phyloP scores from a whole-genome alignment of 257 asterid species.

The Solanum appendiculatum region DNA sequence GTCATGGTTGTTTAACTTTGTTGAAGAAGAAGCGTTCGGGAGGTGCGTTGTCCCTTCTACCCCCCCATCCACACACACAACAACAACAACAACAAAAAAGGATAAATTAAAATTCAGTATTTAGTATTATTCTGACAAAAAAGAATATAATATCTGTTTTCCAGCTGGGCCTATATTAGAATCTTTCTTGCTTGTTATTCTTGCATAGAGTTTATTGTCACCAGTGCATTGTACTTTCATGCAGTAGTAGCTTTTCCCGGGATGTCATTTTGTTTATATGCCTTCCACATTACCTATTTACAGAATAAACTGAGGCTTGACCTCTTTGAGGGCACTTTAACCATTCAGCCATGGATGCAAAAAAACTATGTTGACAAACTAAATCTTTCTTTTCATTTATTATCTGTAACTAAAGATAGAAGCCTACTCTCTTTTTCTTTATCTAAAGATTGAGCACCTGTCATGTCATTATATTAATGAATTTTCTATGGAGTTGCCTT shows the following conservation, averaged over 20 bases:
- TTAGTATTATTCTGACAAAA: neutral
- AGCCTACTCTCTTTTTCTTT: neutral
- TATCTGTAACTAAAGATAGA: neutral
- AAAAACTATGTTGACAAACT: neutral
- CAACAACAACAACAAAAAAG: neutral
- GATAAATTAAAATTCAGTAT: neutral
- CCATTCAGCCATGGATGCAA: neutral
- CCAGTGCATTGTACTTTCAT: neutral
- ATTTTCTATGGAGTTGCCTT: slow-evolving; percentile 16
- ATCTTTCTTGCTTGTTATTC: neutral
- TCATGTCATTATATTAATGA: slow-evolving; percentile 14
- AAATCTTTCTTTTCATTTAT: neutral
- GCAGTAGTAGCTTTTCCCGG: neutral
- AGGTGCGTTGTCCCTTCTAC: slow-evolving; percentile 36
- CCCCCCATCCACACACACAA: neutral
- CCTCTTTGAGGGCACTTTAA: neutral
- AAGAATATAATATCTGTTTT: neutral
- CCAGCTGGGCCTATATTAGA: neutral
- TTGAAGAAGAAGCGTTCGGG: slow-evolving; percentile 82
- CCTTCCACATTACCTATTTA: neutral
- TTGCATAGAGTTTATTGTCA: neutral
- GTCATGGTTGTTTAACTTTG: slow-evolving; percentile 44
- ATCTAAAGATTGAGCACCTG: slow-evolving; percentile 5
- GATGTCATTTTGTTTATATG: neutral
- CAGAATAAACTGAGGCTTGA: neutral